Evolutionary conservation across 2,329 filamentous ascomycete species (phyloP), one percentile per base, ranked within the genome.

Genomic region (Thermochaetoides dissita): DNA sequence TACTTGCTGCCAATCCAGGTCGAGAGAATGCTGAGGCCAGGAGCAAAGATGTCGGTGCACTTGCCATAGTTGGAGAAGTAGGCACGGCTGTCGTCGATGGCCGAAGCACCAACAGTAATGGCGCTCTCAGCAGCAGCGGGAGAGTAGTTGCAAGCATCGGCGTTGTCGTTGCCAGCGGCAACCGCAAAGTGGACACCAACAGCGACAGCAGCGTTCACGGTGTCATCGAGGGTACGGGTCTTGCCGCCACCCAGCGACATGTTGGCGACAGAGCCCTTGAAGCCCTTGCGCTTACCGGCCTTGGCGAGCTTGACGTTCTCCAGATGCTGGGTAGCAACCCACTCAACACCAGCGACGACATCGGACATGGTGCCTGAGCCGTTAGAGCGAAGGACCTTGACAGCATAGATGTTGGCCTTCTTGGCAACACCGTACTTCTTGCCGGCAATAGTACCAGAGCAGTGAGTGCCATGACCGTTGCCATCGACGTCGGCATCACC

Each of bases 11-110:
- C 91, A 57, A 94, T 94, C 91, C 91, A 98, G 63, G 91, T 96
- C 52, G 91, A 98, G 57, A 85, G 77, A 57, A 98, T 94, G 80
- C 87, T 94, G 58, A 95, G 75, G 59, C 91, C 91, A 47, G 91
- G 91, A 50, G 88, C 91, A 59, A 98, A 98, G 74, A 98, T 94
- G 67, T 98, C 91, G 63, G 89, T 94, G 77, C 91, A 98, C 75
- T 89, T 91, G 65, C 91, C 91, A 66, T 81, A 96, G 84, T 98
- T 98, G 78, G 93, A 98, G 80, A 98, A 98, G 78, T 96, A 98
- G 52, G 91, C 91, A 67, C 91, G 89, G 73, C 86, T 85, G 61
- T 98, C 91, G 58, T 82, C 78, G 46, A 98, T 77, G 54, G 85
- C 91, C 37, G 87, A 94, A 53, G 91, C 91, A 66, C 89, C 93